Conservation (phyloP, 1,284 basidiomycete genomes). For the Sphaerobolus stellatus region DNA sequence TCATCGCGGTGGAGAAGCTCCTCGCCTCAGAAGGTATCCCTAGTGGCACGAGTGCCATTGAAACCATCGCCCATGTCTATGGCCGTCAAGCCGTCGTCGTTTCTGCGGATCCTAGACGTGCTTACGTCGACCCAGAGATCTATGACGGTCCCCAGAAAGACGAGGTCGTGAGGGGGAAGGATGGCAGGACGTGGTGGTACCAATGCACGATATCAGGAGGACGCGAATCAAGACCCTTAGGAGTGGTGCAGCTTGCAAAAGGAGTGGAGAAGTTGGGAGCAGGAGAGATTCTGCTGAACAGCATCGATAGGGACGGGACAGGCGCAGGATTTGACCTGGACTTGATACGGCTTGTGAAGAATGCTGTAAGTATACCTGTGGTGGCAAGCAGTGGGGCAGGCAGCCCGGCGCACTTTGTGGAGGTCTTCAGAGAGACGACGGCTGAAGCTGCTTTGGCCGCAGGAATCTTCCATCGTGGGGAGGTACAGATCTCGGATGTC, state of each 20-base stretch:
- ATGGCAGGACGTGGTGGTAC: conserved; percentile 95
- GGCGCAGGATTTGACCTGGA: conserved; percentile 92
- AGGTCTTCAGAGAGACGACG: conserved; percentile 77
- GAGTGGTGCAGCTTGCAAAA: conserved; percentile 87
- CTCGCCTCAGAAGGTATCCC: conserved; percentile 45
- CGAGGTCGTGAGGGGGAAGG: conserved; percentile 68
- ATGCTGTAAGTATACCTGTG: conserved; percentile 84
- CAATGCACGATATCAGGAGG: conserved; percentile 97
- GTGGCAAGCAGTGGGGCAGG: conserved; percentile 96
- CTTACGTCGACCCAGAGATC: conserved; percentile 71
- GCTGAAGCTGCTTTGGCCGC: conserved; percentile 96
- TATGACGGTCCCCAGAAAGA: conserved; percentile 70
- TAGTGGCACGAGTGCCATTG: conserved; percentile 80
- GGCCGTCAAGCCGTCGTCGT: conserved; percentile 98
- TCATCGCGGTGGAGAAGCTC: conserved; percentile 88
- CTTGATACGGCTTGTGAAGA: conserved; percentile 76
- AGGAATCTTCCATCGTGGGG: conserved; percentile 94
- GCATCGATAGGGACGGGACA: conserved; percentile 95
- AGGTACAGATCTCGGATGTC: conserved; percentile 75
- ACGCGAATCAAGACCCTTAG: conserved; percentile 83
- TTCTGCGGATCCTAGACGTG: conserved; percentile 91
- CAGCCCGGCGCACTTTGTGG: conserved; percentile 75
- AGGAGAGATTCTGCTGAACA: conserved; percentile 94
- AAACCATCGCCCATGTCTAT: conserved; percentile 88
- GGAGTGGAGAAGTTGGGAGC: conserved; percentile 91